Base-by-base conservation (phyloP, 129 eudicot species). In the Oenanthe sinensis region DNA sequence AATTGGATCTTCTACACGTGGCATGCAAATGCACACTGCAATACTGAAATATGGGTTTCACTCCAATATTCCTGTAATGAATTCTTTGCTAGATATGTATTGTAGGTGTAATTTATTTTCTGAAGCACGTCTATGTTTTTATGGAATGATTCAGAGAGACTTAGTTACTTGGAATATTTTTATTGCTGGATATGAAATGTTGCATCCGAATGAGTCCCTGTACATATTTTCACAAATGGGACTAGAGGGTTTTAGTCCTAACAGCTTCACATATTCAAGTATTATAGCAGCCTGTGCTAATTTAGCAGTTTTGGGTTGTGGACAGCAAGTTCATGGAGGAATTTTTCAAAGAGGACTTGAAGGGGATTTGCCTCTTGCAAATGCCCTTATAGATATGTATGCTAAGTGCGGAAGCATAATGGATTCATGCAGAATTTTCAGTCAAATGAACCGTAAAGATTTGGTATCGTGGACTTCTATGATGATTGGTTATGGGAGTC, bases 381-480 rank as follows among this genome's bases (percentile, higher is more conserved):
- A 95, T 72, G 81, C 96, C 28, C 81, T 95, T 19, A 87, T 95
- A 17, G 97, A 91, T 75, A 95, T 95, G 99, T 92, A 95, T 83
- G 96, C 97, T 2, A 95, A 95, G 69, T 95, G 92, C 37, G 99
- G 99, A 74, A 86, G 80, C 84, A 86, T 92, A 17, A 58, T 65
- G 50, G 89, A 87, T 85, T 86, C 96, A 24, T 79, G 69, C 76
- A 88, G 86, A 78, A 78, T 88, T 16, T 95, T 95, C 72, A 17
- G 40, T 42, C 85, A 78, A 77, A 86, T 92, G 92, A 40, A 69
- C 54, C 26, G 7, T 72, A 90, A 85, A 79, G 87, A 90, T 84
- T 69, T 90, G 45, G 90, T 95, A 77, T 87, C 99, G 1, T 95
- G 99, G 99, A 95, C 99, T 12, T 87, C 97, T 17, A 95, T 95